phyloP scores from a whole-genome alignment of 805 yeast genomes.

The Starmerella davenportii region DNA sequence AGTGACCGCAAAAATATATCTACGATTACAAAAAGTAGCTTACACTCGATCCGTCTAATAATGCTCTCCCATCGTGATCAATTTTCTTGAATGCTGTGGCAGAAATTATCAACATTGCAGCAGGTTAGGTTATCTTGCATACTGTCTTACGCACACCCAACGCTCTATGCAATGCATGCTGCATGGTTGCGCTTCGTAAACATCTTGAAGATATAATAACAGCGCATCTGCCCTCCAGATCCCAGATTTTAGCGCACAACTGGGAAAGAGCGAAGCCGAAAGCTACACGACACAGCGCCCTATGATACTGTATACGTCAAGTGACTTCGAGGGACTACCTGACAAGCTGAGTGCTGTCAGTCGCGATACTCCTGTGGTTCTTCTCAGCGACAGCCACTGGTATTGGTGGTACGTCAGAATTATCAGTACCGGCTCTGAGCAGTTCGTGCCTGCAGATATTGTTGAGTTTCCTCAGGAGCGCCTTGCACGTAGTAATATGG shows the following conservation, averaged over 20 bases:
- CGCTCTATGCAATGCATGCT: background rate
- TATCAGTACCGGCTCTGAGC: constrained; percentile 47
- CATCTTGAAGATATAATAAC: background rate
- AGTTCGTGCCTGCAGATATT: constrained; percentile 93
- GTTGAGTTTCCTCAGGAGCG: constrained; percentile 83
- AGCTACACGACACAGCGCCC: no score
- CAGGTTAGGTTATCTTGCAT: no score
- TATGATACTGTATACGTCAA: background rate
- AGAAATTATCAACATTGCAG: no score
- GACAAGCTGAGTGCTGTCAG: background rate
- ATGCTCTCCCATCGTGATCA: no score
- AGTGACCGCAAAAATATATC: no score
- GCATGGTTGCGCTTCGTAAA: background rate
- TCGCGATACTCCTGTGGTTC: constrained; percentile 24
- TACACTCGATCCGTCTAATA: no score
- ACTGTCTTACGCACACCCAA: no score
- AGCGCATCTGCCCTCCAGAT: no score
- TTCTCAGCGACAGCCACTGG: constrained; percentile 74
- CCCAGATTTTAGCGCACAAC: no score
- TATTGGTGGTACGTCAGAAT: constrained; percentile 89
- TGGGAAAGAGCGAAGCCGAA: no score
- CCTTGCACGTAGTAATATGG: constrained; percentile 58
- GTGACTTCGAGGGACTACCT: constrained; percentile 1
- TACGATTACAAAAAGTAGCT: no score
- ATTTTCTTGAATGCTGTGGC: no score